Percentiles rank a stretch among this genome's conserved stretches.
phyloP scores from a whole-genome alignment of 2,329 filamentous ascomycete species.

The Calycina herbarum region DNA sequence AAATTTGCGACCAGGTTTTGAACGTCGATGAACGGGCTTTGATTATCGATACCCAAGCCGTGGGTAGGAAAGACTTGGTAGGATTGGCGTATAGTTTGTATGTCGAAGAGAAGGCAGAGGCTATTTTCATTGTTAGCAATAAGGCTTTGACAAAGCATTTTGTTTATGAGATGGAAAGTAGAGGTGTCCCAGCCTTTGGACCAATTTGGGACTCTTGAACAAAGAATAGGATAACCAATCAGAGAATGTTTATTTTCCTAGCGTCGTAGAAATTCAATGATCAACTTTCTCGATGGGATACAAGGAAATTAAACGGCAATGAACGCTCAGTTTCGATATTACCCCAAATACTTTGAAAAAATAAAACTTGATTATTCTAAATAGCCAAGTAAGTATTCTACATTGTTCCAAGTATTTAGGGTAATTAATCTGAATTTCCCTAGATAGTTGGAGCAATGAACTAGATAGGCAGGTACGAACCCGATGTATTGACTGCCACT shows the following conservation, averaged over 20 bases:
- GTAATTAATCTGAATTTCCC: too few relatives aligned
- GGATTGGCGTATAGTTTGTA: slow-evolving; percentile 36
- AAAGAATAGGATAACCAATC: neutral
- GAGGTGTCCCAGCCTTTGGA: slow-evolving; percentile 41
- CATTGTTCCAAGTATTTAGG: too few relatives aligned
- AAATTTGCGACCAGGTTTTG: slow-evolving; percentile 37
- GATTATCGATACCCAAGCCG: slow-evolving; percentile 39
- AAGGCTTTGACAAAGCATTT: slow-evolving; percentile 40
- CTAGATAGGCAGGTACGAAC: too few relatives aligned
- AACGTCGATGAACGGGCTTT: slow-evolving; percentile 39
- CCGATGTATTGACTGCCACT: too few relatives aligned
- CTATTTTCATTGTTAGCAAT: slow-evolving; percentile 41
- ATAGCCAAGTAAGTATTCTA: too few relatives aligned
- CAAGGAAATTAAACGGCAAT: too few relatives aligned
- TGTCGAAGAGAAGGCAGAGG: slow-evolving; percentile 38
- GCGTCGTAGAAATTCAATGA: neutral
- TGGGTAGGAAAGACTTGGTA: slow-evolving; percentile 39
- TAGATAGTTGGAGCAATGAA: too few relatives aligned
- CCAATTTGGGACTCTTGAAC: neutral
- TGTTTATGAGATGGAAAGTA: slow-evolving; percentile 42
- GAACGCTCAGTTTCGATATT: too few relatives aligned
- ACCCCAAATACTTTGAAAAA: too few relatives aligned
- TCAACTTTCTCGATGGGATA: too few relatives aligned
- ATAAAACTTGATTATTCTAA: too few relatives aligned
- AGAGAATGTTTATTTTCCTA: neutral